Percentiles rank a stretch among this genome's conserved stretches.
These are phyloP conservation scores for Somion occarium DNA, from an alignment of 1,284 basidiomycete species.

Conservation along the genomic window DNA sequence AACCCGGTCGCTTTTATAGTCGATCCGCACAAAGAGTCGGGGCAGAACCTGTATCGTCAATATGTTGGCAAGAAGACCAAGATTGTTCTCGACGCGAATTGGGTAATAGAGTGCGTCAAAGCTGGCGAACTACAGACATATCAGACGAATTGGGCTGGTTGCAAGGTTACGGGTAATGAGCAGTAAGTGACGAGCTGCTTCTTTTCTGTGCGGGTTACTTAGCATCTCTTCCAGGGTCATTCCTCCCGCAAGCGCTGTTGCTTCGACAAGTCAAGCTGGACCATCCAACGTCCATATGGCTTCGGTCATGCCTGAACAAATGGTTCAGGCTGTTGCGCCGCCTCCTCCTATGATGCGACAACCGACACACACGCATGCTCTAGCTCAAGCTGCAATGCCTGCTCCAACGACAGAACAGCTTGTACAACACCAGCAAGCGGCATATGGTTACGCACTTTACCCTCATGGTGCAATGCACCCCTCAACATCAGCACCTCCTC, in stretches of 20 bases:
- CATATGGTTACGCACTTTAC: constrained; percentile 47
- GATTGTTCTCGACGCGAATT: constrained; percentile 62
- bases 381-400: constrained; percentile 21
- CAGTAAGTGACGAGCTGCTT: constrained; percentile 49
- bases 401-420: constrained; percentile 25
- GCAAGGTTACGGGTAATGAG: constrained; percentile 73
- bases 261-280: constrained; percentile 12
- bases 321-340: constrained; percentile 22
- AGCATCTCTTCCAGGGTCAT: constrained; percentile 13
- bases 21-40: constrained; percentile 71
- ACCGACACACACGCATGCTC: constrained; percentile 13
- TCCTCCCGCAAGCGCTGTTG: neutral
- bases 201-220: no score
- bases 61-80: constrained; percentile 75
- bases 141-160: constrained; percentile 69
- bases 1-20: constrained; percentile 34
- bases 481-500: constrained; percentile 43
- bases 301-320: constrained; percentile 16
- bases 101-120: constrained; percentile 72
- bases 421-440: constrained; percentile 26
- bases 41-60: constrained; percentile 72
- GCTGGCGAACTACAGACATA: constrained; percentile 64
- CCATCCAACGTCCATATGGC: constrained; percentile 16
- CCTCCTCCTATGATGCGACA: constrained; percentile 18
- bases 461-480: constrained; percentile 40